phyloP scores from a whole-genome alignment of 106 monocot species.

The Allium fistulosum region DNA sequence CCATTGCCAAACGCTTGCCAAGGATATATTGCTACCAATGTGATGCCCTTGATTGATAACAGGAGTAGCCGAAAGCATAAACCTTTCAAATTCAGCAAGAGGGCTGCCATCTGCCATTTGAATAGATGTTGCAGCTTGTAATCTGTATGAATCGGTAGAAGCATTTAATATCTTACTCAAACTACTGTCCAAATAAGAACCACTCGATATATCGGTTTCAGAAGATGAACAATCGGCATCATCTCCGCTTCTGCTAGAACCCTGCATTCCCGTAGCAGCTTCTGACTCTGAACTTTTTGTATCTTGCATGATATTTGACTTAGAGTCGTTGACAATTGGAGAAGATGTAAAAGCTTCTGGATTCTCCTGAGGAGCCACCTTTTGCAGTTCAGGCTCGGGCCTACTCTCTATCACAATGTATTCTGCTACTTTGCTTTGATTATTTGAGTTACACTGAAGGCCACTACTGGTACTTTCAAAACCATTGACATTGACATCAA shows the following conservation, averaged over 20 bases:
- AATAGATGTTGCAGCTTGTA: conserved; percentile 23
- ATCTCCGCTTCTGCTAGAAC: conserved; percentile 5
- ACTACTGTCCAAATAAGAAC: conserved; percentile 23
- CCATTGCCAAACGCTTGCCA: conserved; percentile 76
- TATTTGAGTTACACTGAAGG: conserved; percentile 5
- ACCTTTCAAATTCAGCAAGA: conserved; percentile 62
- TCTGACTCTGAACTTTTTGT: conserved; percentile 6
- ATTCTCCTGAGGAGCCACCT: conserved; percentile 32
- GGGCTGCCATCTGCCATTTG: conserved; percentile 20
- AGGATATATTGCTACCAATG: conserved; percentile 31
- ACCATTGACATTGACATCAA: conserved; percentile 1
- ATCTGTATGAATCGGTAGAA: conserved; percentile 31
- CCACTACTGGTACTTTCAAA: not conserved
- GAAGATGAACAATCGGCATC: conserved; percentile 15
- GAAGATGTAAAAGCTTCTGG: no score
- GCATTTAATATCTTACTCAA: conserved; percentile 42
- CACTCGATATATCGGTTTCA: conserved; percentile 14
- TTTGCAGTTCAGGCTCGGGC: conserved; percentile 17
- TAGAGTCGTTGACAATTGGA: conserved; percentile 1
- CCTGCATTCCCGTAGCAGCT: not conserved
- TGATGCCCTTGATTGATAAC: conserved; percentile 22
- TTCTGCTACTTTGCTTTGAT: conserved; percentile 11
- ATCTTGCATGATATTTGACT: conserved; percentile 2
- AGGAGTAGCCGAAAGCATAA: conserved; percentile 61
- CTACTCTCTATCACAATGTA: conserved; percentile 1